These are phyloP conservation scores for Atkinsonella texensis DNA, from an alignment of 2,329 filamentous ascomycete species.

Conservation along the genomic window DNA sequence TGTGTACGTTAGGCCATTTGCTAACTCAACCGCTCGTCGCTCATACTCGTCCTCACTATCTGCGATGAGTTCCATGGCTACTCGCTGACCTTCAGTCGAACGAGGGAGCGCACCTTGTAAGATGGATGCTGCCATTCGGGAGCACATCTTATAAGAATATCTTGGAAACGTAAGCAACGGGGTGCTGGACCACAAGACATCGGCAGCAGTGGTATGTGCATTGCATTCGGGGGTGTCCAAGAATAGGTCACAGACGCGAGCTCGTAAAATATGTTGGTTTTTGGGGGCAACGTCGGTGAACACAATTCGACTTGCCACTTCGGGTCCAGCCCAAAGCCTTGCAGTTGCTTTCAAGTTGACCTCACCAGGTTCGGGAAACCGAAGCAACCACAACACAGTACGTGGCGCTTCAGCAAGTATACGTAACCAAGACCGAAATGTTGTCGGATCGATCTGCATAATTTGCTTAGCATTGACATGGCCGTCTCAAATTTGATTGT, in stretches of 20 bases:
- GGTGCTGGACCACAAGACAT: conserved; percentile 92
- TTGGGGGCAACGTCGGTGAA: conserved; percentile 98
- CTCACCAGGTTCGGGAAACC: conserved; percentile 90
- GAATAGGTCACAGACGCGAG: conserved; percentile 86
- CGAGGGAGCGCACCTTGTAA: conserved; percentile 78
- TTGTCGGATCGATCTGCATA: conserved; percentile 82
- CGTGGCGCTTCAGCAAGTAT: conserved; percentile 79
- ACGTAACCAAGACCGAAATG: conserved; percentile 88
- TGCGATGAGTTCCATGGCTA: conserved; percentile 66
- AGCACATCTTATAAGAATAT: conserved; percentile 98
- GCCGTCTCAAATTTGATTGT: background rate
- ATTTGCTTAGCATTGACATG: background rate
- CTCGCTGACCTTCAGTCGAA: conserved; percentile 49
- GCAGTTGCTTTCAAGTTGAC: conserved; percentile 73
- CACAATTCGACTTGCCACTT: conserved; percentile 75
- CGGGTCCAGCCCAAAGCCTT: conserved; percentile 67
- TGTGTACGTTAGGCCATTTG: conserved; percentile 48
- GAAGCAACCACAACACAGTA: conserved; percentile 87
- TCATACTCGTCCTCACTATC: conserved; percentile 75
- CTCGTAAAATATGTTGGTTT: conserved; percentile 82
- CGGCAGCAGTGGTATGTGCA: conserved; percentile 91
- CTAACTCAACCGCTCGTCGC: conserved; percentile 57
- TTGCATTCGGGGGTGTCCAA: conserved; percentile 97
- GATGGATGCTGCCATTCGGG: conserved; percentile 93
- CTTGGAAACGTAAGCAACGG: conserved; percentile 81